Base-by-base conservation (phyloP, 257 asterid genomes). In the Solanum sejunctum region DNA sequence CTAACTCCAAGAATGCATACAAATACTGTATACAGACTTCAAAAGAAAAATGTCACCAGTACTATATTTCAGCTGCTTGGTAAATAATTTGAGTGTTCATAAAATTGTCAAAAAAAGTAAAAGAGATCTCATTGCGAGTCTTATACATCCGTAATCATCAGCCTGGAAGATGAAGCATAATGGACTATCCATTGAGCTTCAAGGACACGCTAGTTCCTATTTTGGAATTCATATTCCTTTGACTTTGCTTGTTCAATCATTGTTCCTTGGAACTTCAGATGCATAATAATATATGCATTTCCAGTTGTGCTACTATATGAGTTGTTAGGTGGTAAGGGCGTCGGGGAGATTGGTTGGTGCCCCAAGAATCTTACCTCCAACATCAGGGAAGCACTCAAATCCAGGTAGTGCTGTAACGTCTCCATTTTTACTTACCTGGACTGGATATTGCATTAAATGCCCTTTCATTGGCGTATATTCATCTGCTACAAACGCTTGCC, bases 281-380 rank as follows among this genome's bases (percentile, higher is more conserved):
- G 60, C 43, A 75, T 13, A 73, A 47, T 3, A 32, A 32, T 36
- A 39, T 23, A 73, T 75, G 58, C 81, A 75, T 75, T 49, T 72
- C 80, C 11, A 45, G 39, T 45, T 72, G 80, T 72, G 57, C 39
- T 71, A 43, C 80, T n/a, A 45, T 45, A 2, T 15, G 45, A 75
- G 63, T 57, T 79, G 58, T 85, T 88, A 96, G 15, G 98, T 96
- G 6, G 98, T 96, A 85, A 96, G 91, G 82, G 97, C 98, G 85
- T 96, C 98, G 2, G 99, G 99, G 45, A 96, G 90, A 61, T 88
- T 91, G 26, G 93, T 88, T 3, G 95, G 95, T 49, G 96, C 93
- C 57, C 98, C 97, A 18, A 92, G 88, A 67, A 95, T 90, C 89
- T 92, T 94, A 51, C 97, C 98, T 43, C 97, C 95, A 39, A 93